A percentile compares a stretch with the other conserved stretches of the same genome.
phyloP scores from a whole-genome alignment of 257 asterid species.

The Solanum etuberosum region DNA sequence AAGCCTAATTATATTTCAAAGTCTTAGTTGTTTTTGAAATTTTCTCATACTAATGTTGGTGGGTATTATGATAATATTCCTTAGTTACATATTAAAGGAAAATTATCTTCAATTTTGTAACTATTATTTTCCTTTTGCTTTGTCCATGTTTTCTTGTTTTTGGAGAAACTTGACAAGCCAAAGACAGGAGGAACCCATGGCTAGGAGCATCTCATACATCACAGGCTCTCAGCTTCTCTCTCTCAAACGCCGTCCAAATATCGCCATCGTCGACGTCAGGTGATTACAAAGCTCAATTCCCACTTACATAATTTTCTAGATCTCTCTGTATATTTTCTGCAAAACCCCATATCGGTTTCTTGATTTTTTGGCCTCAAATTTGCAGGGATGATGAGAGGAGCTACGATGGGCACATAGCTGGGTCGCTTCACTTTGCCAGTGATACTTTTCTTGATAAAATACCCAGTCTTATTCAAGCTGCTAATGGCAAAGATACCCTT shows the following conservation, averaged over 20 bases:
- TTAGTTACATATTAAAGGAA: not conserved
- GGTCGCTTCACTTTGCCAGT: slow-evolving; percentile 83
- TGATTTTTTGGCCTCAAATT: not conserved
- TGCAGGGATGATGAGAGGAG: slow-evolving; percentile 87
- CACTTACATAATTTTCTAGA: not conserved
- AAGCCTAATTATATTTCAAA: not conserved
- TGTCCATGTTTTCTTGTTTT: not conserved
- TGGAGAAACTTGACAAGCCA: not conserved
- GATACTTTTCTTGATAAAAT: slow-evolving; percentile 59
- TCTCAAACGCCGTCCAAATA: slow-evolving; percentile 48
- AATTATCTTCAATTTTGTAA: not conserved
- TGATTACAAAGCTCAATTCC: not conserved
- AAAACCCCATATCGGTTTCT: not conserved
- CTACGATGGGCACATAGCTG: slow-evolving; percentile 86
- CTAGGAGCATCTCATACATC: slow-evolving; percentile 61
- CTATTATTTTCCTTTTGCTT: not conserved
- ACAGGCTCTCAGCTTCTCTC: slow-evolving; percentile 70
- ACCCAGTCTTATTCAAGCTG: slow-evolving; percentile 55
- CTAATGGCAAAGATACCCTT: slow-evolving; percentile 79
- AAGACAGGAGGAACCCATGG: slow-evolving; percentile 20
- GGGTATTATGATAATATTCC: not conserved
- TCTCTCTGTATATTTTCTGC: not conserved
- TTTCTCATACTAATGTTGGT: not conserved
- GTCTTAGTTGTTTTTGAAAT: too few relatives aligned
- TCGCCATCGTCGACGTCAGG: slow-evolving; percentile 87